Evolutionary conservation across 306 rosid genomes (phyloP), one percentile per base, ranked within the genome.

Genomic region (Sindora glabra): DNA sequence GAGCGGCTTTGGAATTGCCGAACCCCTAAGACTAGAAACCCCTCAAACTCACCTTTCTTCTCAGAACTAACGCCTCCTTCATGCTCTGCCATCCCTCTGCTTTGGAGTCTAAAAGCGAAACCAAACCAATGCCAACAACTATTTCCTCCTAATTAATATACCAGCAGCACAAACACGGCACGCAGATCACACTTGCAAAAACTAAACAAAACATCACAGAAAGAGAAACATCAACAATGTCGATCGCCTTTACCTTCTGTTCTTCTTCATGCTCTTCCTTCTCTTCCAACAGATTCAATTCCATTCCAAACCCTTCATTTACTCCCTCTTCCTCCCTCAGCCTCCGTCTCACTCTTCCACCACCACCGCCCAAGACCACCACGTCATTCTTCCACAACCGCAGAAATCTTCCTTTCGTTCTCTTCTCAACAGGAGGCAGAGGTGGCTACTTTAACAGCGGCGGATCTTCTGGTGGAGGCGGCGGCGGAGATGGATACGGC

Each of bases 201-300:
- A n/a, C 23, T 23, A 13, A 29, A 37, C 42, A 14, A 37, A 12
- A 37, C 42, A 4, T 1, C 17, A 14, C 8, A 25, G 4, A 15
- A 9, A 10, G 29, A 1, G 8, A 8, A 18, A 10, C 32, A 45
- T 15, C 45, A 65, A 51, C 80, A 60, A 92, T 92, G 96, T 67
- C 99, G 67, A 74, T 89, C 65, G 73, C 95, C 51, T 69, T 84
- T 67, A 74, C 74, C 71, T 72, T 75, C 65, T 15, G 25, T 55
- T 78, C 85, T 12, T 44, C 78, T 2, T 27, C 80, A 1, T 29
- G 59, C 60, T 37, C 74, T 4, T 25, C 77, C 32, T 53, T 68
- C 55, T 56, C 88, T 16, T 48, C 70, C 8, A n/a, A n/a, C n/a
- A n/a, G n/a, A n/a, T 29, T 78, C 56, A 81, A 66, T 27, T 10